phyloP scores from a whole-genome alignment of 2,329 filamentous ascomycete species.

The Colletotrichum sp. region DNA sequence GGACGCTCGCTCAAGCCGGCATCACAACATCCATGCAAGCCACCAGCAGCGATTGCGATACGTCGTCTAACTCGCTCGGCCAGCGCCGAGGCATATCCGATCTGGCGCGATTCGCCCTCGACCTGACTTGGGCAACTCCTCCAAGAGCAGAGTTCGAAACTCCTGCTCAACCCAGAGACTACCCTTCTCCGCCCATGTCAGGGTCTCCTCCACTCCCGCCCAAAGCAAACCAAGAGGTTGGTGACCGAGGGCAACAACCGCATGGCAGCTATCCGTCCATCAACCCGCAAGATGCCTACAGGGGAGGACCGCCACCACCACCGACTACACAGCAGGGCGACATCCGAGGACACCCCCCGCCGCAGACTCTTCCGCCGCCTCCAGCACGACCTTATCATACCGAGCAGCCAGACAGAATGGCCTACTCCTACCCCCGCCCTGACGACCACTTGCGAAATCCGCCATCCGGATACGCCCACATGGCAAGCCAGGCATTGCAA shows the following conservation, averaged over 20 bases:
- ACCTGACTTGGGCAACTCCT: constrained; percentile 55
- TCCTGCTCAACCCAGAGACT: constrained; percentile 62
- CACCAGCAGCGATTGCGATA: constrained; percentile 48
- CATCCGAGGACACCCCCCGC: constrained; percentile 29
- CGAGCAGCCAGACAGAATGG: constrained; percentile 43
- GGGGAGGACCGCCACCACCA: constrained; percentile 33
- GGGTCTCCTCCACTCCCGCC: constrained; percentile 67
- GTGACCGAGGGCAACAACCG: constrained; percentile 56
- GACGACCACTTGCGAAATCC: constrained; percentile 41
- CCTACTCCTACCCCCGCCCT: constrained; percentile 43
- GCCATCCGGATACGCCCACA: constrained; percentile 19
- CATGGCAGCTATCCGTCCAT: constrained; percentile 47
- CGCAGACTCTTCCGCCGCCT: constrained; percentile 30
- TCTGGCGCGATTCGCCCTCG: constrained; percentile 59
- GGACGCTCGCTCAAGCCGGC: constrained; percentile 23
- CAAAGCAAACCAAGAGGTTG: constrained; percentile 62
- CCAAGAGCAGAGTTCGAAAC: constrained; percentile 57
- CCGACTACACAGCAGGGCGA: constrained; percentile 39
- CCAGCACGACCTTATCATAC: constrained; percentile 41
- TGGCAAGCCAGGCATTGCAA: constrained; percentile 19
- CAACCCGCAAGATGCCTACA: constrained; percentile 55
- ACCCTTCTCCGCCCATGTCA: constrained; percentile 78
- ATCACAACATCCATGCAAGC: constrained; percentile 59
- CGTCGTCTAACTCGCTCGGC: constrained; percentile 55
- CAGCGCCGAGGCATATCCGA: constrained; percentile 63